phyloP scores from a whole-genome alignment of 495 filamentous ascomycete species.

The Pseudevernia furfuracea region DNA sequence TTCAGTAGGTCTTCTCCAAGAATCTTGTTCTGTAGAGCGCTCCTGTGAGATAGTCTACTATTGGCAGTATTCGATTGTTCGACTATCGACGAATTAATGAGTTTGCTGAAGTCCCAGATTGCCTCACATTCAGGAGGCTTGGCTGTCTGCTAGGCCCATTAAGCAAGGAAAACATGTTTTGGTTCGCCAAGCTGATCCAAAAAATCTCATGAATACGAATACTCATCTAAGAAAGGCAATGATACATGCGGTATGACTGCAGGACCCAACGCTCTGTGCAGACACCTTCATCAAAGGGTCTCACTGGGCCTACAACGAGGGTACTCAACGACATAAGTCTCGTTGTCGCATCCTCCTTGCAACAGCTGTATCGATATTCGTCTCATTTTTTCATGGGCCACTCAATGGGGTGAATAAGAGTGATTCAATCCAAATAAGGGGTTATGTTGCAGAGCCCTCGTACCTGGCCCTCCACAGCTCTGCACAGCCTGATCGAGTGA shows the following conservation, averaged over 20 bases:
- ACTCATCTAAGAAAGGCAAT: background rate
- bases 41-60: background rate
- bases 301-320: slow-evolving; percentile 59
- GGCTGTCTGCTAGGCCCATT: background rate
- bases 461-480: slow-evolving; percentile 60
- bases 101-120: background rate
- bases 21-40: background rate
- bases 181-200: background rate
- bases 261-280: slow-evolving; percentile 45
- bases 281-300: slow-evolving; percentile 48
- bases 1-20: slow-evolving; percentile 36
- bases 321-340: slow-evolving; percentile 72
- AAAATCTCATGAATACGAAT: background rate
- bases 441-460: slow-evolving; percentile 61
- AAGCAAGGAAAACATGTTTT: background rate
- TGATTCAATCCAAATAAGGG: slow-evolving; percentile 50
- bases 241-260: background rate
- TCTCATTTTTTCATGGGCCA: slow-evolving; percentile 87
- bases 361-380: slow-evolving; percentile 22
- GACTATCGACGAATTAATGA: background rate
- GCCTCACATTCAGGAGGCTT: background rate
- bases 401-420: slow-evolving; percentile 74
- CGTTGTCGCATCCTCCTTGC: slow-evolving; percentile 48
- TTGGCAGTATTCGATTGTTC: background rate
- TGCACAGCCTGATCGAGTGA: slow-evolving; percentile 50